phyloP scores from a whole-genome alignment of 2,329 filamentous ascomycete genomes.

The Nigrospora osmanthi region DNA sequence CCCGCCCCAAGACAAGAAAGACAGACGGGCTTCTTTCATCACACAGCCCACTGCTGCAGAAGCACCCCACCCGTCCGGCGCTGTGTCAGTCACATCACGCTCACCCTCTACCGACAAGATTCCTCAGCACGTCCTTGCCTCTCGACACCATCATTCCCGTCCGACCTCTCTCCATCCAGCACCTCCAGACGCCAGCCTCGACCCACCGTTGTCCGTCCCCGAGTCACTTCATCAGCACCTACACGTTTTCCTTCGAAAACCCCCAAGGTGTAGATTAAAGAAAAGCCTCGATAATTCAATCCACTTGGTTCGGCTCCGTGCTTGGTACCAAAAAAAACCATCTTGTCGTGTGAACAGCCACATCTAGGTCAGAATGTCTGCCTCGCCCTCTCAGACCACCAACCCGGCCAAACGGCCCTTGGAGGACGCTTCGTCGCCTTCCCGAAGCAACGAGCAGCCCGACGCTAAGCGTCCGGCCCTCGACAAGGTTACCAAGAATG shows the following conservation, averaged over 20 bases:
- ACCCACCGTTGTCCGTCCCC: constrained; percentile 30
- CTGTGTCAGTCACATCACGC: constrained; percentile 2
- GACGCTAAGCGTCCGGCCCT: constrained; percentile 95
- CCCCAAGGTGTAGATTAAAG: constrained; percentile 78
- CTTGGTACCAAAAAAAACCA: constrained; percentile 18
- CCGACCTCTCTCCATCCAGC: constrained; percentile 15
- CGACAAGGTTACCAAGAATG: constrained; percentile 78
- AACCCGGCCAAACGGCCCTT: constrained; percentile 84
- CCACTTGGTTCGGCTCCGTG: constrained; percentile 29
- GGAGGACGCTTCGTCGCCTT: constrained; percentile 94
- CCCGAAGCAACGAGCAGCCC: constrained; percentile 82
- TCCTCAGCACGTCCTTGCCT: constrained; percentile 5
- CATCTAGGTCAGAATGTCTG: constrained; percentile 58
- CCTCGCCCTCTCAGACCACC: constrained; percentile 57
- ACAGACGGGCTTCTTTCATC: no score
- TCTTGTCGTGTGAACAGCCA: constrained; percentile 13
- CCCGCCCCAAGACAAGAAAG: neutral
- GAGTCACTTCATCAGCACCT: constrained; percentile 76
- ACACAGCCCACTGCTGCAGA: no score
- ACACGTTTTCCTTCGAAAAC: constrained; percentile 88
- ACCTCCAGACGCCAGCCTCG: constrained; percentile 3
- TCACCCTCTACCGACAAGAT: constrained; percentile 4
- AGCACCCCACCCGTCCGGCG: no score
- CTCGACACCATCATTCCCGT: constrained; percentile 3
- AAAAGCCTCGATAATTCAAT: constrained; percentile 40